A percentile compares a stretch with the other conserved stretches of the same genome.
phyloP scores from a whole-genome alignment of 225 moss, liverwort and hornwort genomes.

The Anthoceros angustus region DNA sequence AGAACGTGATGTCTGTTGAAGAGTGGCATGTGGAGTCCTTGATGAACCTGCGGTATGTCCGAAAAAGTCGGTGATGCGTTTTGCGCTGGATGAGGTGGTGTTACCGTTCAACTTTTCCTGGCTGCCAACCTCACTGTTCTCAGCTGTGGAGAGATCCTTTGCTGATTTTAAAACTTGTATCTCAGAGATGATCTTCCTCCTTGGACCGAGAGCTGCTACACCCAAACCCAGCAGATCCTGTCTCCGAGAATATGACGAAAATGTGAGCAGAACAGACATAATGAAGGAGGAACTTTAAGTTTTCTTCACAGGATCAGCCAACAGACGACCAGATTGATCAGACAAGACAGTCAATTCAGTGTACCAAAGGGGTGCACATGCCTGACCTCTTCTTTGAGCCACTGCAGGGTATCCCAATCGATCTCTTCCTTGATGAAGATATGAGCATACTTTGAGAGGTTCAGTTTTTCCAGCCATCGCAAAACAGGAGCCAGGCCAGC shows the following conservation, averaged over 20 bases:
- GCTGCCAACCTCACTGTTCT: background rate
- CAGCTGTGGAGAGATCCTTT: slow-evolving; percentile 7
- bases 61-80: slow-evolving; percentile 60
- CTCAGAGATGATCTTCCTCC: slow-evolving; percentile 71
- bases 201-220: slow-evolving; percentile 66
- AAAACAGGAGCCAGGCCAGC: slow-evolving; percentile 27
- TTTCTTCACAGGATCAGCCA: no score
- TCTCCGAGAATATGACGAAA: no score
- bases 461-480: slow-evolving; percentile 51
- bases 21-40: slow-evolving; percentile 8
- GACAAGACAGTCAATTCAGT: no score
- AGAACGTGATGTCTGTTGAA: no score
- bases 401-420: slow-evolving; percentile 87
- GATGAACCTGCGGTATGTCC: slow-evolving; percentile 23
- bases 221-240: slow-evolving; percentile 76
- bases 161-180: slow-evolving; percentile 44
- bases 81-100: slow-evolving; percentile 20
- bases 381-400: slow-evolving; percentile 81
- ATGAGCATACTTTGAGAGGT: slow-evolving; percentile 49
- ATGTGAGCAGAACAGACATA: no score
- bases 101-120: slow-evolving; percentile 16
- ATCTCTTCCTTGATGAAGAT: slow-evolving; percentile 76
- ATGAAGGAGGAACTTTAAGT: no score
- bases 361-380: no score
- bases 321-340: no score